These are phyloP conservation scores for Nemania sp. DNA, from an alignment of 2,329 filamentous ascomycete genomes.

Conservation along the genomic window DNA sequence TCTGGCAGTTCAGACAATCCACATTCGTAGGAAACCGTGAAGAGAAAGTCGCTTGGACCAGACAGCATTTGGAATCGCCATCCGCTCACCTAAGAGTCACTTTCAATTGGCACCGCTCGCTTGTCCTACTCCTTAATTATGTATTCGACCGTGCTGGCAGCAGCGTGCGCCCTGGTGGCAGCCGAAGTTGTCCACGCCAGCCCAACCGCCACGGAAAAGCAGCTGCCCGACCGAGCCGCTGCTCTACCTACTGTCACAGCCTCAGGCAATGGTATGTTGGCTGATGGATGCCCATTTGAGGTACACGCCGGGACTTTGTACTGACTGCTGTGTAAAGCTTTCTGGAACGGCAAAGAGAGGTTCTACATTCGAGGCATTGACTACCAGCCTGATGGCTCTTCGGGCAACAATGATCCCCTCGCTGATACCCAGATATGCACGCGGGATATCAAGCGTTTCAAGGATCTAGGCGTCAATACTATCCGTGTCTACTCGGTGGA, in stretches of 20 bases:
- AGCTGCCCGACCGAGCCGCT: slow-evolving; percentile 55
- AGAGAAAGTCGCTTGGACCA: slow-evolving; percentile 5
- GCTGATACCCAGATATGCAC: slow-evolving; percentile 70
- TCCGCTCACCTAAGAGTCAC: background rate
- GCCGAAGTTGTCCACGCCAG: slow-evolving; percentile 49
- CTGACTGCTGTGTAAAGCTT: slow-evolving; percentile 47
- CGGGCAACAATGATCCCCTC: slow-evolving; percentile 69
- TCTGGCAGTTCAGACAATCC: slow-evolving; percentile 16
- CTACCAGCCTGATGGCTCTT: slow-evolving; percentile 65
- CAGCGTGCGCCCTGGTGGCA: slow-evolving; percentile 54
- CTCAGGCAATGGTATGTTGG: slow-evolving; percentile 58
- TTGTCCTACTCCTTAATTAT: slow-evolving; percentile 44
- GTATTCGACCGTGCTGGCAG: slow-evolving; percentile 52
- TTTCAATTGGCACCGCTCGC: slow-evolving; percentile 11
- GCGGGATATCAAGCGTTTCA: slow-evolving; percentile 80
- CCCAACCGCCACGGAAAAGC: slow-evolving; percentile 53
- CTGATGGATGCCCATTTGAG: background rate
- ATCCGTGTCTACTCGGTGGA: slow-evolving; percentile 92
- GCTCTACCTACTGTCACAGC: slow-evolving; percentile 54
- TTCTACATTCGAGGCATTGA: slow-evolving; percentile 65
- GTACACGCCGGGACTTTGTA: background rate
- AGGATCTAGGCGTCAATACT: slow-evolving; percentile 85
- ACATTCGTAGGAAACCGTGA: slow-evolving; percentile 9
- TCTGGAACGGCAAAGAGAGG: slow-evolving; percentile 55
- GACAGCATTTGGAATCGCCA: slow-evolving; percentile 8